Evolutionary conservation across 2,329 filamentous ascomycete species (phyloP).

Genomic region (Aspergillus sp.): DNA sequence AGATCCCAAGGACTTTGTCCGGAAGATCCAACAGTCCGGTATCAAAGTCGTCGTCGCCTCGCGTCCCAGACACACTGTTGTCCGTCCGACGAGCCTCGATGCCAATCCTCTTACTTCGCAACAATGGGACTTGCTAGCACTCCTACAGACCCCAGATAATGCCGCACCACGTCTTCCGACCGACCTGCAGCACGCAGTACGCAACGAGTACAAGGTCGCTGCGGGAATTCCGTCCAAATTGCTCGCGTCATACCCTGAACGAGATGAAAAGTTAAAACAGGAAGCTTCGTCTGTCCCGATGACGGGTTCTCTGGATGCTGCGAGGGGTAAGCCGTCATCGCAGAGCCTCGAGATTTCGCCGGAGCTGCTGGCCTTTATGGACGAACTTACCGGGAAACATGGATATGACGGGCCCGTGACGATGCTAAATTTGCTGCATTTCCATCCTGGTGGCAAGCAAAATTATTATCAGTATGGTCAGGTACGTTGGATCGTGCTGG

Average conservation of each 20-base stretch:
- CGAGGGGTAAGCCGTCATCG: conserved; percentile 18
- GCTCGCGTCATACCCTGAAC: conserved; percentile 17
- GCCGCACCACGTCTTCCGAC: conserved; percentile 14
- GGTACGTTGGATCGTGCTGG: not conserved
- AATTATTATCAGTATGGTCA: conserved; percentile 50
- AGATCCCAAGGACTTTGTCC: conserved; percentile 17
- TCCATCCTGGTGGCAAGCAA: conserved; percentile 41
- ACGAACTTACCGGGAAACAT: conserved; percentile 18
- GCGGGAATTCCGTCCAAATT: conserved; percentile 30
- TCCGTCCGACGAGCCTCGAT: conserved; percentile 26
- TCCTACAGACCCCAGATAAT: conserved; percentile 12
- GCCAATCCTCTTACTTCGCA: conserved; percentile 15
- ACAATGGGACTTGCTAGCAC: conserved; percentile 29
- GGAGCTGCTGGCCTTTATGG: conserved; percentile 44
- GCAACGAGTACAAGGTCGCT: conserved; percentile 22
- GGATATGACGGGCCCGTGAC: conserved; percentile 41
- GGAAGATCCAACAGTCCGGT: conserved; percentile 15
- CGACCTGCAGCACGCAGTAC: conserved; percentile 10
- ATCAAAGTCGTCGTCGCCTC: conserved; percentile 25
- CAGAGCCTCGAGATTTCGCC: conserved; percentile 48
- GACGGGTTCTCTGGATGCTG: conserved; percentile 19
- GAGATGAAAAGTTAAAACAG: conserved; percentile 14
- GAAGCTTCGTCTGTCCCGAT: conserved; percentile 11
- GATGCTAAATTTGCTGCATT: conserved; percentile 56
- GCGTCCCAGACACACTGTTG: conserved; percentile 27